Base-by-base conservation (phyloP, 108 stramenopile genomes). In the Schizochytrium sp. region DNA sequence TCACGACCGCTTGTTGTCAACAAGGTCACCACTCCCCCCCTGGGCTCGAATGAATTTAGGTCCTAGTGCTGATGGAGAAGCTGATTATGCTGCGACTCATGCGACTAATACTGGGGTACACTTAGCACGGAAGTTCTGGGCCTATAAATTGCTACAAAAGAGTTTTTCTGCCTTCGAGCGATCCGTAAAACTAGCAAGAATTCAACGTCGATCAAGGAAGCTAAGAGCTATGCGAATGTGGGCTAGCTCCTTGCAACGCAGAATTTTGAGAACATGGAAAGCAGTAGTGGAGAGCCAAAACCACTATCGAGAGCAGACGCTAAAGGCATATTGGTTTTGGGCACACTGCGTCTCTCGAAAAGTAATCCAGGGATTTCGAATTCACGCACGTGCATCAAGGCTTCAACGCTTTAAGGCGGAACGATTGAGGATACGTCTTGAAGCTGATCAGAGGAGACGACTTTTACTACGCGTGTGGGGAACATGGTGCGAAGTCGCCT, bases 381-480 rank as follows among this genome's bases (percentile, higher is more conserved):
- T 44, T 44, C 40, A 69, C 28, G 64, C 15, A 0, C 64, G 64
- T 44, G 44, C 44, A 44, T 0, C 64, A 44, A 12, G 64, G 12
- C 64, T 69, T 8, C 64, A 69, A 15, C 64, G 64, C 64, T 69
- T 69, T 44, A 69, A 69, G 28, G 64, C 64, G 44, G 64, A 69
- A 15, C 64, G 64, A 0, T 44, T 69, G 12, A 38, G 64, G 5
- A 69, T 69, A 44, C 64, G 64, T 7, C 64, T 38, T 44, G 64
- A 69, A 44, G 64, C 64, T 44, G 3, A 7, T 44, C 12, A 38
- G 15, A 12, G 64, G 19, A 38, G 44, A 44, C 64, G 64, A 38
- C 42, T 15, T 44, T 15, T 69, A 44, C 44, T 44, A 8, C 42
- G 0, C 19, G 64, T 44, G 1, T 69, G 64, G 64, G 64, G 42